Conservation (phyloP, 2,329 filamentous ascomycete species). For the Rutstroemia sydowiana region DNA sequence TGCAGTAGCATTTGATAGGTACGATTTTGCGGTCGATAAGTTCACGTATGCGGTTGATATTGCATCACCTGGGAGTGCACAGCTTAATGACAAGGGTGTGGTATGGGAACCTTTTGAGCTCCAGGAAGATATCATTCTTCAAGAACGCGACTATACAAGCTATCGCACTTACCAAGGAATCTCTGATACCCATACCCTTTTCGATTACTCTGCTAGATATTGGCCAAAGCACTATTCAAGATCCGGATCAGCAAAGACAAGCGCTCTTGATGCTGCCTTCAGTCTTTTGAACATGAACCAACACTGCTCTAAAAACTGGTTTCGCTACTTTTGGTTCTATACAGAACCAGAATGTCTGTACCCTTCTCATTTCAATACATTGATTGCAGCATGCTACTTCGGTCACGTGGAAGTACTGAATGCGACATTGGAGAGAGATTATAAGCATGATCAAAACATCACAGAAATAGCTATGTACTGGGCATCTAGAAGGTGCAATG, state of each 20-base stretch:
- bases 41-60: neutral
- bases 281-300: neutral
- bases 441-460: constrained; percentile 14
- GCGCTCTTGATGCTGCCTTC: neutral
- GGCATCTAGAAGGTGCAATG: constrained; percentile 26
- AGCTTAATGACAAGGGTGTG: constrained; percentile 11
- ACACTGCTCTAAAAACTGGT: constrained; percentile 26
- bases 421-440: neutral
- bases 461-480: constrained; percentile 27
- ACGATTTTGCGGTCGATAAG: neutral
- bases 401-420: constrained; percentile 24
- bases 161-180: constrained; percentile 23
- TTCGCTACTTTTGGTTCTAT: constrained; percentile 28
- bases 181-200: constrained; percentile 26
- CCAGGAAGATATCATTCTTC: constrained; percentile 22
- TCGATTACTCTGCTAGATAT: constrained; percentile 32
- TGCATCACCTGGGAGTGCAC: neutral
- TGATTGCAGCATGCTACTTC: constrained; percentile 31
- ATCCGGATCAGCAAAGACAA: neutral
- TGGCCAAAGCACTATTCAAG: constrained; percentile 32
- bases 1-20: too few species aligned
- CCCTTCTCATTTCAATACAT: constrained; percentile 19
- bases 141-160: constrained; percentile 21
- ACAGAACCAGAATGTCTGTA: constrained; percentile 19
- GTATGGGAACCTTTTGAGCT: constrained; percentile 15